phyloP scores from a whole-genome alignment of 208 protist genomes.

The Trichomonas vaginalis region DNA sequence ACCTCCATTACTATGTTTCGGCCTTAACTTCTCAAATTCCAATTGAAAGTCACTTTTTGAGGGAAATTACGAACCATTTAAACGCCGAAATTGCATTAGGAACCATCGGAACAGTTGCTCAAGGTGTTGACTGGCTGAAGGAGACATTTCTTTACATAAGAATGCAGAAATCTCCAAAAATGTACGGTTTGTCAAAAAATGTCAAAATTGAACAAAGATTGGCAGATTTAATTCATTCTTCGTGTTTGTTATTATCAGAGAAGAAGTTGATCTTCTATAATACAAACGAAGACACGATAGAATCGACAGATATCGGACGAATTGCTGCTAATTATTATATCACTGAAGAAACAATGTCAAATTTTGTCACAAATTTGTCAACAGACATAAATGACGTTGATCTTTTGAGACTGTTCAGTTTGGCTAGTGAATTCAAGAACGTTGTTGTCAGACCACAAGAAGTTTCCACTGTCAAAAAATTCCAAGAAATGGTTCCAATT shows the following conservation, averaged over 20 bases:
- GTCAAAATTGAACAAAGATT: constrained; percentile 38
- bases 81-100: constrained; percentile 95
- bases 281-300: constrained; percentile 55
- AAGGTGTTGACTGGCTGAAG: constrained; percentile 86
- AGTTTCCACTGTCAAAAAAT: constrained; percentile 76
- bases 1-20: constrained; percentile 91
- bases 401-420: constrained; percentile 60
- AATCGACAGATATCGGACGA: constrained; percentile 77
- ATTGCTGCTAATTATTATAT: constrained; percentile 96
- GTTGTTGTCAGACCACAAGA: constrained; percentile 89
- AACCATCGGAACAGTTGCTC: constrained; percentile 66
- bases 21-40: constrained; percentile 93
- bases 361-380: constrained; percentile 76
- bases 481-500: constrained; percentile 83
- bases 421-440: constrained; percentile 84
- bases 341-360: constrained; percentile 68
- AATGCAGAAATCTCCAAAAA: constrained; percentile 71
- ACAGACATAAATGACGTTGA: constrained; percentile 84
- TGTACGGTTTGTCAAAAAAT: constrained; percentile 67
- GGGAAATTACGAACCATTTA: constrained; percentile 76
- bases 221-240: constrained; percentile 77
- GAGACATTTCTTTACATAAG: constrained; percentile 94
- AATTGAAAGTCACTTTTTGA: constrained; percentile 91
- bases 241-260: constrained; percentile 64
- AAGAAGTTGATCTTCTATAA: constrained; percentile 64